These are phyloP conservation scores for Candida sp. DNA, from an alignment of 1,139 yeast genomes.

Conservation along the genomic window DNA sequence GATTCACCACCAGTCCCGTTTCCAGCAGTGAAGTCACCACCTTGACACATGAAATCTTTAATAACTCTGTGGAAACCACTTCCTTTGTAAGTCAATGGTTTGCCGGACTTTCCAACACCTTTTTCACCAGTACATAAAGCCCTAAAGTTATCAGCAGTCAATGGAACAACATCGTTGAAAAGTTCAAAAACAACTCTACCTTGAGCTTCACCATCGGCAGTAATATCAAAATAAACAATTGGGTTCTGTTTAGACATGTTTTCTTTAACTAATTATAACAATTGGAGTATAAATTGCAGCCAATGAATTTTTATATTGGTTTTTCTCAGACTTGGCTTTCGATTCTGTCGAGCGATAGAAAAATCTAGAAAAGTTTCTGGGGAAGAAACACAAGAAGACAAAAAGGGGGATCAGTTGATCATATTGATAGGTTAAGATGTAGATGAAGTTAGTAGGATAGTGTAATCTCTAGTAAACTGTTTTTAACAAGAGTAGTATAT, in stretches of 20 bases:
- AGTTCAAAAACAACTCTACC: slow-evolving; percentile 80
- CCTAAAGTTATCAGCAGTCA: slow-evolving; percentile 90
- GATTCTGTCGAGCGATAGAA: too few relatives aligned
- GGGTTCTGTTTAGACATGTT: slow-evolving; percentile 15
- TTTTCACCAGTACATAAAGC: slow-evolving; percentile 89
- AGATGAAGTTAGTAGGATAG: too few relatives aligned
- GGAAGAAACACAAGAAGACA: too few relatives aligned
- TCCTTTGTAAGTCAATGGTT: slow-evolving; percentile 71
- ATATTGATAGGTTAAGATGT: too few relatives aligned
- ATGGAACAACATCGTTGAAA: slow-evolving; percentile 80
- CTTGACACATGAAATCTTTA: slow-evolving; percentile 89
- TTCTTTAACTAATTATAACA: too few relatives aligned
- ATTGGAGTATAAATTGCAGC: too few relatives aligned
- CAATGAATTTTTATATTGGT: too few relatives aligned
- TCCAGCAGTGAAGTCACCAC: slow-evolving; percentile 93
- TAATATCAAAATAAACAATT: slow-evolving; percentile 71
- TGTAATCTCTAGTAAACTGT: too few relatives aligned
- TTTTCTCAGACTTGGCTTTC: too few relatives aligned
- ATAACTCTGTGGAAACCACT: slow-evolving; percentile 91
- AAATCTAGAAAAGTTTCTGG: too few relatives aligned
- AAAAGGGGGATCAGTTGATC: too few relatives aligned
- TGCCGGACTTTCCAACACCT: slow-evolving; percentile 56
- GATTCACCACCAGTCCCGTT: slow-evolving; percentile 95
- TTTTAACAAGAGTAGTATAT: too few relatives aligned
- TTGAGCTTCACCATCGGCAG: slow-evolving; percentile 59